phyloP scores from a whole-genome alignment of 768 basidiomycete genomes.

The Pleurotus djamor region DNA sequence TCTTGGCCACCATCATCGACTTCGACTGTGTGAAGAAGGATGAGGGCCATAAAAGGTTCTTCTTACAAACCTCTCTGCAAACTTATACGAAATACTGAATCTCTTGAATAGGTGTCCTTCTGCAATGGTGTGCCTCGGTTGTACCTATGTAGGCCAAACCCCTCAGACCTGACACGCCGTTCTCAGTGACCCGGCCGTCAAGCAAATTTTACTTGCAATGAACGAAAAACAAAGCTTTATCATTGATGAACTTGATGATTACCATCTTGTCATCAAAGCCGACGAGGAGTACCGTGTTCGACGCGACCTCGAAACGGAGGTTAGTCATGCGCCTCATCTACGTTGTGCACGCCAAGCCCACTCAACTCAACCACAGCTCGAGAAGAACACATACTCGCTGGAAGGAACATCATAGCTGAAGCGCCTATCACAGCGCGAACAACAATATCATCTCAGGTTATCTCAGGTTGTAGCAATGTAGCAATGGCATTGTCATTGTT shows the following conservation, averaged over 20 bases:
- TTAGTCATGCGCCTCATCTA: slow-evolving; percentile 27
- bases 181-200: slow-evolving; percentile 81
- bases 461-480: too few species aligned
- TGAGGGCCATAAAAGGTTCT: slow-evolving; percentile 68
- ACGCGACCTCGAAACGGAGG: slow-evolving; percentile 75
- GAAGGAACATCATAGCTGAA: slow-evolving; percentile 26
- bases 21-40: slow-evolving; percentile 14
- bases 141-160: not conserved
- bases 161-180: not conserved
- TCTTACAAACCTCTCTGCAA: not conserved
- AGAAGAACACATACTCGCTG: slow-evolving; percentile 84
- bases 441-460: too few species aligned
- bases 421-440: too few species aligned
- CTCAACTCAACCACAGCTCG: slow-evolving; percentile 44
- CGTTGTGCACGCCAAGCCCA: not conserved
- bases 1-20: too few species aligned
- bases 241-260: slow-evolving; percentile 85
- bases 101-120: slow-evolving; percentile 47
- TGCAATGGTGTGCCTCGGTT: slow-evolving; percentile 57
- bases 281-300: slow-evolving; percentile 78
- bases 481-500: too few species aligned
- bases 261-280: slow-evolving; percentile 79
- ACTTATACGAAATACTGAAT: not conserved
- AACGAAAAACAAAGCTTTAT: slow-evolving; percentile 73
- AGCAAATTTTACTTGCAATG: slow-evolving; percentile 81